Evolutionary conservation across 2,329 filamentous ascomycete species (phyloP), one percentile per base, ranked within the genome.

Genomic region (Talaromyces islandicus): DNA sequence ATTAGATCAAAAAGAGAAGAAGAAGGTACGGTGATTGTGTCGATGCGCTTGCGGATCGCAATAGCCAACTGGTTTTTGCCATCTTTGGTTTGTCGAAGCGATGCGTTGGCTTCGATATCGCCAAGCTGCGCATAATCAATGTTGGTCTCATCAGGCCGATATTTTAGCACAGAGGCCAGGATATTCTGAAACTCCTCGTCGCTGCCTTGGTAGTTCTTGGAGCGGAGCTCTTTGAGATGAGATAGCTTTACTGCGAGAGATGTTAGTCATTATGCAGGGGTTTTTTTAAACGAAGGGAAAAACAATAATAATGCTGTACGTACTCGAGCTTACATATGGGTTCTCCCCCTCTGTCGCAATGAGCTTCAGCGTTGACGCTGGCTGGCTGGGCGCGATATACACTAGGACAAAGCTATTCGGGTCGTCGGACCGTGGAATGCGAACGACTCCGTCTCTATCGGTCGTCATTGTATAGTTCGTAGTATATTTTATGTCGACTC

Each of bases 281-380:
- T n/a, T 52, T n/a, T 38, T 21, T 32, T 17, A 24, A 19, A 19
- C 24, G 19, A 55, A 59, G 57, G 71, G 64, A 56, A 74, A 56
- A 74, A 69, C 46, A 63, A 11, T 52, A 30, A 2, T 7, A 27
- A 35, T 12, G 17, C 21, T 21, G 32, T 25, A 62, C 69, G 55
- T 69, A 83, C 81, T 70, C 60, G 75, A 75, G 7, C 74, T 72
- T 24, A 77, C 73, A 69, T 82, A 87, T 12, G 83, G 79, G 58
- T 73, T 74, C 63, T 84, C 80, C 53, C 82, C 81, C 68, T 88
- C 84, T 27, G 84, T 86, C 25, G 81, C 85, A 11, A 81, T 73
- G 29, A 88, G 74, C 58, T 78, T 78, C 41, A 86, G 68, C 66
- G 86, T 10, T 86, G 73, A 3, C 72, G 64, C 62, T 71, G 61